phyloP scores from a whole-genome alignment of 352 stramenopile species.

The Globisporangium lucens region DNA sequence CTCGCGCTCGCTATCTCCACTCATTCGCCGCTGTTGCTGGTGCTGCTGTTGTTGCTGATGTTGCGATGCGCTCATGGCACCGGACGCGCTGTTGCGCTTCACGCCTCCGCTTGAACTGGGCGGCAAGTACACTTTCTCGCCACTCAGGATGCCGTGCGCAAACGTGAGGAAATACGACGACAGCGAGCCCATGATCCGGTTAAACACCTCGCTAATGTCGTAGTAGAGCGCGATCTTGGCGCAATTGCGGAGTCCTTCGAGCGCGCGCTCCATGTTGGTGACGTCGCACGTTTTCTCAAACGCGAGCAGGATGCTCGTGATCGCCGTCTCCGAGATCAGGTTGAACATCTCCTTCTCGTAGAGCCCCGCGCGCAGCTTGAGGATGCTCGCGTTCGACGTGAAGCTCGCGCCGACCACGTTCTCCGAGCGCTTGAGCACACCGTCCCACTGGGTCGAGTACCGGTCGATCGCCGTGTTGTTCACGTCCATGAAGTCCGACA shows the following conservation, averaged over 20 bases:
- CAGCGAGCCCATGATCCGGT: slow-evolving; percentile 78
- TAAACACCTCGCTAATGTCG: slow-evolving; percentile 75
- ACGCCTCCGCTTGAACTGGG: slow-evolving; percentile 28
- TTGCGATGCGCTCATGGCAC: not conserved
- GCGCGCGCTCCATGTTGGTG: slow-evolving; percentile 78
- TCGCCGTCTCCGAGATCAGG: slow-evolving; percentile 72
- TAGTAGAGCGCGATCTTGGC: slow-evolving; percentile 87
- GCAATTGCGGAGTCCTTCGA: slow-evolving; percentile 81
- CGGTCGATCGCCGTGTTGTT: slow-evolving; percentile 63
- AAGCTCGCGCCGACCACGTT: slow-evolving; percentile 87
- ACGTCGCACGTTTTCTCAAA: slow-evolving; percentile 85
- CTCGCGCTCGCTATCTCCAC: not conserved
- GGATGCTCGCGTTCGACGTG: slow-evolving; percentile 81
- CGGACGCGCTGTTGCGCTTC: slow-evolving; percentile 18
- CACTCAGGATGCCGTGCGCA: slow-evolving; percentile 76
- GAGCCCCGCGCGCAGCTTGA: slow-evolving; percentile 77
- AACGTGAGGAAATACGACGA: slow-evolving; percentile 85
- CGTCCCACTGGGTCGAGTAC: slow-evolving; percentile 87
- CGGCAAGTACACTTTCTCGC: slow-evolving; percentile 79
- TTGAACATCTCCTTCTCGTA: slow-evolving; percentile 90
- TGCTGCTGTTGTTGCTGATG: not conserved
- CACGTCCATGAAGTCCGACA: slow-evolving; percentile 77
- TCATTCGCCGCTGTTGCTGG: slow-evolving; percentile 14
- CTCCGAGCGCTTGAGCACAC: slow-evolving; percentile 80
- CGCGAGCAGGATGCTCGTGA: slow-evolving; percentile 75